A percentile compares a stretch with the other conserved stretches of the same genome.
These are phyloP conservation scores for Magnolia sinica DNA, from an alignment of 164 flowering plant genomes.

Conservation along the genomic window DNA sequence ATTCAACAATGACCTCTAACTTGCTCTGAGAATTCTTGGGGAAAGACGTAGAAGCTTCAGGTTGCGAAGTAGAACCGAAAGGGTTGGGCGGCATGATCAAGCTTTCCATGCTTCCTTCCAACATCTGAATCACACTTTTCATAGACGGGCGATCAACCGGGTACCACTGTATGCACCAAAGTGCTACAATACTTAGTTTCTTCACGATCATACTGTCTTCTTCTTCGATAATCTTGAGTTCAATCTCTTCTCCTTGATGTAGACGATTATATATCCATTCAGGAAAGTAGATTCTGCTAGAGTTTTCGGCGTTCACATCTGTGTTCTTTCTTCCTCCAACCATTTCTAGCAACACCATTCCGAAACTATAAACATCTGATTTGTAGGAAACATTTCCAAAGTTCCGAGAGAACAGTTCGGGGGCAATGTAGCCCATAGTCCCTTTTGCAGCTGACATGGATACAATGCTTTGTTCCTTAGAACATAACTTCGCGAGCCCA, in stretches of 20 bases:
- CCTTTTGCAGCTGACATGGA: conserved; percentile 5
- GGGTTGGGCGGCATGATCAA: conserved; percentile 5
- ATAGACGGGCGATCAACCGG: conserved; percentile 4
- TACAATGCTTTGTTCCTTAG: conserved; percentile 6
- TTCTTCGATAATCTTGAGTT: neutral
- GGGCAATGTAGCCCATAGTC: conserved; percentile 11
- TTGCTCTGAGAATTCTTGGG: neutral
- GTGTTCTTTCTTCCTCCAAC: conserved; percentile 10
- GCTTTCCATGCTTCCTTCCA: conserved; percentile 2
- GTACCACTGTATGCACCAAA: conserved; percentile 9
- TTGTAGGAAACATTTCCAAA: conserved; percentile 9
- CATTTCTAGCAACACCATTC: conserved; percentile 3
- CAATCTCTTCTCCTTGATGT: neutral
- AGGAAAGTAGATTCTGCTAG: conserved; percentile 2
- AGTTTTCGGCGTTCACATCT: neutral
- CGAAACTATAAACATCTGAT: conserved; percentile 9
- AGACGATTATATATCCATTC: conserved; percentile 9
- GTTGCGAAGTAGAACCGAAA: neutral
- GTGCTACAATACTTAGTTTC: neutral
- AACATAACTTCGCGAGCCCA: conserved; percentile 8
- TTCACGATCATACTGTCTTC: neutral
- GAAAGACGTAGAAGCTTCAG: neutral
- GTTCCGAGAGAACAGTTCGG: conserved; percentile 3
- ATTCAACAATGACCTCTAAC: neutral
- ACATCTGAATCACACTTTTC: conserved; percentile 4